Evolutionary conservation across 106 monocot genomes (phyloP), one percentile per base, ranked within the genome.

Genomic region (Dactylorhiza incarnata): DNA sequence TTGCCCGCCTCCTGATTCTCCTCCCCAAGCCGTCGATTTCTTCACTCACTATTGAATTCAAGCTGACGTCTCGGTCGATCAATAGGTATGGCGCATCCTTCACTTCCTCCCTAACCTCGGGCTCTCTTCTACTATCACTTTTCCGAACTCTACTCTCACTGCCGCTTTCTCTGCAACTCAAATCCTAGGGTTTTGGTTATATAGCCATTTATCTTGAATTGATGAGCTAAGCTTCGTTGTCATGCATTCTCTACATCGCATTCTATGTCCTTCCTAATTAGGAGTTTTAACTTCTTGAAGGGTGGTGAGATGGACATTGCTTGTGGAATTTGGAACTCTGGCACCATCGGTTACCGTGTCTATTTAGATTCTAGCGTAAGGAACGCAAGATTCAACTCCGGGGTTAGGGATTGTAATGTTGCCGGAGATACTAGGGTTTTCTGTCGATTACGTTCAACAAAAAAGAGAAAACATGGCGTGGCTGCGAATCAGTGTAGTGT

Each of bases 251-350:
- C 6, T 56, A 56, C 19, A 5, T 56, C 4, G 56, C 7, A 59
- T 20, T 59, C 20, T 59, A 59, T 59, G n/a, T 56, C 22, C 20
- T 22, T 59, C 22, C 2, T 59, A 7, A 20, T 19, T 15, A 54
- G 6, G 19, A 6, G 69, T 5, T 59, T 49, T 16, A 63, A n/a
- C 20, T 72, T 71, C 49, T 43, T 71, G 75, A 46, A 50, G 12
- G 67, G 58, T 76, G 45, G 25, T 65, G 68, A 58, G 73, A 94
- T 94, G 94, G 87, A 94, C 85, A 73, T 87, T 12, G 78, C 85
- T 65, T 86, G 80, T 73, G 67, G 80, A 70, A 77, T 83, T 79
- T 72, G 72, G 76, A 86, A 81, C 15, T 74, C 81, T 9, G 69
- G 49, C 56, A 73, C 55, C 10, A 25, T 81, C 24, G 45, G 24